A percentile compares a stretch with the other conserved stretches of the same genome.
phyloP scores from a whole-genome alignment of 2,329 filamentous ascomycete species.

The Penicillium hordei region DNA sequence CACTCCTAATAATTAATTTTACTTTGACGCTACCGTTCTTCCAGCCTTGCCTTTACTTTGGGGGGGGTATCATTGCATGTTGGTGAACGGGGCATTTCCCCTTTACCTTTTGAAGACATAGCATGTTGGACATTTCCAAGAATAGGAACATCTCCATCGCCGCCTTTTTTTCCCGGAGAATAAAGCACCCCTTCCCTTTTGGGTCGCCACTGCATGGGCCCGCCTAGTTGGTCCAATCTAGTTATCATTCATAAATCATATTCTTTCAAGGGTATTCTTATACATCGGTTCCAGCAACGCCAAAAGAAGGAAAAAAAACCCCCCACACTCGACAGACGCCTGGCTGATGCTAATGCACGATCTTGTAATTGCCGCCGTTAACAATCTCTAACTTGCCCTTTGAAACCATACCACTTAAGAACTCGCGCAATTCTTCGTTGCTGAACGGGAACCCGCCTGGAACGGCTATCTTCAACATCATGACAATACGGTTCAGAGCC shows the following conservation, averaged over 20 bases:
- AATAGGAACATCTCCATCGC: too few species aligned
- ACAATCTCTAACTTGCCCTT: constrained; percentile 67
- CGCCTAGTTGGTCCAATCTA: too few species aligned
- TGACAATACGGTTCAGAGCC: constrained; percentile 76
- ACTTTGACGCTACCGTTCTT: too few species aligned
- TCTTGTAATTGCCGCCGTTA: constrained; percentile 67
- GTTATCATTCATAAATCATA: constrained; percentile 6
- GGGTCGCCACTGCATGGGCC: too few species aligned
- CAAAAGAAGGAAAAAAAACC: constrained; percentile 2
- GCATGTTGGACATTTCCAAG: too few species aligned
- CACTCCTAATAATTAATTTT: too few species aligned
- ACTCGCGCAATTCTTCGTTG: constrained; percentile 80
- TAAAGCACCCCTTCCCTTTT: too few species aligned
- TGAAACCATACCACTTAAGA: constrained; percentile 75
- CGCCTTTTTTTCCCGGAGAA: too few species aligned
- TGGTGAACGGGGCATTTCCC: too few species aligned
- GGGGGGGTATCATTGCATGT: too few species aligned
- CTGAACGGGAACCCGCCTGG: constrained; percentile 86
- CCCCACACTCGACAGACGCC: neutral
- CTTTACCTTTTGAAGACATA: too few species aligned
- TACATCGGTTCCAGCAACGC: constrained; percentile 12
- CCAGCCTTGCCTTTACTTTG: too few species aligned
- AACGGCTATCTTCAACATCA: constrained; percentile 94
- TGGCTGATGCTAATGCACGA: constrained; percentile 27
- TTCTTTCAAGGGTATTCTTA: neutral